Base-by-base conservation (phyloP, 139 green algal genomes). In the Micractinium conductrix region DNA sequence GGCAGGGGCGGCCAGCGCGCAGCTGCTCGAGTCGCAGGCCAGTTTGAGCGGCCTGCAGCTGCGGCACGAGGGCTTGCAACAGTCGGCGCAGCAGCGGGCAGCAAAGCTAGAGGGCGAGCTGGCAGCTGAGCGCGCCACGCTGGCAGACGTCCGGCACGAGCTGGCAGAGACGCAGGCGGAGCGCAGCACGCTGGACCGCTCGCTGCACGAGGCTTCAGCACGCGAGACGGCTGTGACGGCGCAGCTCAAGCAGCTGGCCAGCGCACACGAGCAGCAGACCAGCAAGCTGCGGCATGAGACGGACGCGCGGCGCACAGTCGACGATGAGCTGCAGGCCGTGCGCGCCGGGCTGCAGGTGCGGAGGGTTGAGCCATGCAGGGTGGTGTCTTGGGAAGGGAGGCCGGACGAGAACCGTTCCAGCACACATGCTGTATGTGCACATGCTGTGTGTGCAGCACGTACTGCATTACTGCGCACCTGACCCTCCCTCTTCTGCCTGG, bases 241-340 rank as follows among this genome's bases (percentile, higher is more conserved):
- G 16, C 58, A 83, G 60, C 76, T 76, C 2, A 62, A 65, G 63
- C 79, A 84, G 62, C 79, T 78, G 86, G 63, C 50, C 48, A 28
- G 44, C 5, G 73, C 63, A 8, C 60, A 71, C 19, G 35, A 78
- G 67, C 75, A 74, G 81, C 73, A 87, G 43, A 44, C 84, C 9
- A 55, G 76, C 28, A 70, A 87, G 50, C 69, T 87, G 70, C 58
- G 75, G 40, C 84, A 88, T 35, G 58, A 85, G 69, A 22, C 86
- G 2, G 75, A 85, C 30, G 70, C 70, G 21, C 80, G 83, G 65
- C 74, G 88, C 62, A 83, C 69, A 33, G 38, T 79, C 38, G 80
- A 87, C 22, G 74, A 79, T 17, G 81, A 85, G 85, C 79, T 91
- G 33, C 84, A 88, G 16, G 78, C 83, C 14, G 28, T 85, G 43